Percentiles rank a stretch among this genome's conserved stretches.
Conservation (phyloP, 2,329 filamentous ascomycete genomes). For the Coniochaeta sp. region DNA sequence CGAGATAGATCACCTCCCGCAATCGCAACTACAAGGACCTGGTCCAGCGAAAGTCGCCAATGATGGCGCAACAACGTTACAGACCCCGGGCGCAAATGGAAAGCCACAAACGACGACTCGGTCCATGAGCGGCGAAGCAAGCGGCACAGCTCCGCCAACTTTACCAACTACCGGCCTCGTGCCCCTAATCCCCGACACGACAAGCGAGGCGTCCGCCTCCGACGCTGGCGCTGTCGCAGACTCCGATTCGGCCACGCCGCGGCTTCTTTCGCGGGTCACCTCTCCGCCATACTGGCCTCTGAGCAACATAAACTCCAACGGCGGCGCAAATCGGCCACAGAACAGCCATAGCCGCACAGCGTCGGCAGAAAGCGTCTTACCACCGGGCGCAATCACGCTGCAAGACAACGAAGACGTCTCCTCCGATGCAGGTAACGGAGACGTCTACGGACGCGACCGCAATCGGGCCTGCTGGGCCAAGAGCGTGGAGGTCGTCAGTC, state of each 20-base stretch:
- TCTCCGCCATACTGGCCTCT: constrained; percentile 36
- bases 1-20: constrained; percentile 4
- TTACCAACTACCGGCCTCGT: not conserved
- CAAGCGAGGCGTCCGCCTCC: constrained; percentile 1
- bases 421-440: constrained; percentile 24
- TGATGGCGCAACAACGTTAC: constrained; percentile 6
- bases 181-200: not conserved
- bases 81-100: not conserved
- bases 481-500: constrained; percentile 52
- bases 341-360: constrained; percentile 26
- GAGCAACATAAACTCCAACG: constrained; percentile 1
- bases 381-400: constrained; percentile 49
- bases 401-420: constrained; percentile 54
- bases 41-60: not conserved
- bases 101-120: not conserved
- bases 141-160: not conserved
- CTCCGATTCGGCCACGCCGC: constrained; percentile 6
- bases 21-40: constrained; percentile 2
- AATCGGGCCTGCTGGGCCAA: constrained; percentile 58
- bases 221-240: constrained; percentile 6
- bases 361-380: constrained; percentile 42
- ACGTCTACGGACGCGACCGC: constrained; percentile 24
- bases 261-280: constrained; percentile 12
- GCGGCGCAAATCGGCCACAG: constrained; percentile 23
- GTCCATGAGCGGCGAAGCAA: not conserved